These are phyloP conservation scores for Fomitiporia mediterranea DNA, from an alignment of 1,284 basidiomycete species.

Conservation along the genomic window DNA sequence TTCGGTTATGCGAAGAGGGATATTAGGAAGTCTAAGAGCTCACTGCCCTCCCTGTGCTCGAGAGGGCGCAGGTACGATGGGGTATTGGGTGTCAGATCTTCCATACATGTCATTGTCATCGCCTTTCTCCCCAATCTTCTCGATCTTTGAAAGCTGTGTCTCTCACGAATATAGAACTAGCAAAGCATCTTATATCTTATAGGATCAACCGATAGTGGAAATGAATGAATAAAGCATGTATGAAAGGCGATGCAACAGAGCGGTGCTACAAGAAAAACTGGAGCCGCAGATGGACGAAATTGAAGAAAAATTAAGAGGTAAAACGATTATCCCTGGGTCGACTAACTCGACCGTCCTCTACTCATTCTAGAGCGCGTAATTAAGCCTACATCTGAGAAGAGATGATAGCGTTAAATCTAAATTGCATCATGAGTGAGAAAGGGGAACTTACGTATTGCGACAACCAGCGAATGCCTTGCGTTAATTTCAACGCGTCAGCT, in stretches of 20 bases:
- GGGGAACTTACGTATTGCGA: conserved; percentile 81
- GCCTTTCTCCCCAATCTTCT: too few species aligned
- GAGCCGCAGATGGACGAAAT: not conserved
- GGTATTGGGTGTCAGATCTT: conserved; percentile 72
- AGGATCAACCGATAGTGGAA: too few species aligned
- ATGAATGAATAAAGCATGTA: conserved; percentile 3
- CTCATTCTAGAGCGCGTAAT: not conserved
- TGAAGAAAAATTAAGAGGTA: conserved; percentile 5
- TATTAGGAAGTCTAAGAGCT: conserved; percentile 58
- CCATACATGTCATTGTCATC: conserved; percentile 55
- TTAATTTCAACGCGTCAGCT: conserved; percentile 14
- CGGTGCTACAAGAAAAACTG: not conserved
- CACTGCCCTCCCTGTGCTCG: conserved; percentile 36
- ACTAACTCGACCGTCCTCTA: not conserved
- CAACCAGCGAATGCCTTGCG: conserved; percentile 89
- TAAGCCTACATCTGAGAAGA: conserved; percentile 7
- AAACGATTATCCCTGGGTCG: not conserved
- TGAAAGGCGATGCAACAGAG: conserved; percentile 3
- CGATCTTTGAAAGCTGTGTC: too few species aligned
- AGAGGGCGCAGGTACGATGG: conserved; percentile 32
- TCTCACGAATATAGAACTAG: too few species aligned
- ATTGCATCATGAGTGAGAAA: not conserved
- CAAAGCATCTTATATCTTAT: too few species aligned
- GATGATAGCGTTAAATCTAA: not conserved
- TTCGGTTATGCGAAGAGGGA: conserved; percentile 67